Conservation (phyloP, 805 yeast genomes). For the Maudiozyma saulgeensis region DNA sequence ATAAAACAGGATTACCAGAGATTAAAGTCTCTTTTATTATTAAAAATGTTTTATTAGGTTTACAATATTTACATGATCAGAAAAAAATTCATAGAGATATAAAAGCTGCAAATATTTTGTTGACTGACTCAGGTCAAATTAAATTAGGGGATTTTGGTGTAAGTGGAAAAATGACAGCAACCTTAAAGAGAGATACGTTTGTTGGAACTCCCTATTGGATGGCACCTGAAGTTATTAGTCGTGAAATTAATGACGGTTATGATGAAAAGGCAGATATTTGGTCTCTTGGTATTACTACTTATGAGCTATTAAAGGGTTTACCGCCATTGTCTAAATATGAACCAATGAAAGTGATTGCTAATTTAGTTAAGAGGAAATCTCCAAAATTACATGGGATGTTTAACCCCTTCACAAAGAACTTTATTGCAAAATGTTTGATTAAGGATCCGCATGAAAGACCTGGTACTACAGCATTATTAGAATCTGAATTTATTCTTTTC, state of each 20-base stretch:
- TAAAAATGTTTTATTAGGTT: slow-evolving; percentile 56
- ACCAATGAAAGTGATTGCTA: slow-evolving; percentile 64
- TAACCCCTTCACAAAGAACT: slow-evolving; percentile 35
- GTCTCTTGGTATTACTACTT: slow-evolving; percentile 89
- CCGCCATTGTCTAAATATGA: slow-evolving; percentile 71
- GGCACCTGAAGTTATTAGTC: slow-evolving; percentile 81
- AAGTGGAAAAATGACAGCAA: slow-evolving; percentile 69
- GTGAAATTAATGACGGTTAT: slow-evolving; percentile 43
- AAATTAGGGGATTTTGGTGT: slow-evolving; percentile 94
- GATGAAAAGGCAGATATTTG: slow-evolving; percentile 87
- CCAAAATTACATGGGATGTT: slow-evolving; percentile 26
- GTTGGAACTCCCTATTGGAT: slow-evolving; percentile 97
- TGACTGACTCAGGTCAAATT: slow-evolving; percentile 58
- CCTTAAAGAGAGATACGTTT: slow-evolving; percentile 58
- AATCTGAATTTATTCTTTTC: slow-evolving; percentile 9
- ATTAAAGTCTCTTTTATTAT: slow-evolving; percentile 49
- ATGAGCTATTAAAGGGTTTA: slow-evolving; percentile 71
- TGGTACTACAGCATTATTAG: slow-evolving; percentile 45
- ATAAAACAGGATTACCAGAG: slow-evolving; percentile 31
- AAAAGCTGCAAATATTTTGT: slow-evolving; percentile 78
- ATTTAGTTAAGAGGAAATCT: slow-evolving; percentile 30
- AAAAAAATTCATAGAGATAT: slow-evolving; percentile 81
- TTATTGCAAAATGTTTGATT: slow-evolving; percentile 54
- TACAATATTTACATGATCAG: slow-evolving; percentile 66
- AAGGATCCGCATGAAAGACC: slow-evolving; percentile 64